phyloP scores from a whole-genome alignment of 345 rosid species.

The Euclidium syriacum region DNA sequence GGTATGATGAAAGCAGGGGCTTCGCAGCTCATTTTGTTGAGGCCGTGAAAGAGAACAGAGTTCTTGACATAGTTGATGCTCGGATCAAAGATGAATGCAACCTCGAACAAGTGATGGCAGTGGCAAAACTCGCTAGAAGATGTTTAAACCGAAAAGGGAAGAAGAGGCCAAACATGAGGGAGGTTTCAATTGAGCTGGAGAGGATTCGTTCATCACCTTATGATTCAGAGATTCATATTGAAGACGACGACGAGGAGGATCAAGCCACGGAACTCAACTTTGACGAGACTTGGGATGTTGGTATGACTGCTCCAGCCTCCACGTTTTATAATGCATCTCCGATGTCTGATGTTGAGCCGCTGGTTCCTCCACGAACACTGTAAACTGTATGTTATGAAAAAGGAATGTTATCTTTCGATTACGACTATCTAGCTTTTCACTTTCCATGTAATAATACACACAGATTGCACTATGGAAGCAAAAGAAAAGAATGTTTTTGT shows the following conservation, averaged over 20 bases:
- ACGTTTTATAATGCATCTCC: conserved; percentile 6
- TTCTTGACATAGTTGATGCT: conserved; percentile 16
- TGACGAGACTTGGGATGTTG: conserved; percentile 21
- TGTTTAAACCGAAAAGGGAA: conserved; percentile 36
- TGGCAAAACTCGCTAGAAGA: conserved; percentile 34
- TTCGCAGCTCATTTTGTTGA: conserved; percentile 22
- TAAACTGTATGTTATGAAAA: no score
- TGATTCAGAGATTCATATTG: conserved; percentile 3
- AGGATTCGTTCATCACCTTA: conserved; percentile 12
- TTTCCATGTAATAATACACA: no score
- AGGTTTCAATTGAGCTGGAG: conserved; percentile 33
- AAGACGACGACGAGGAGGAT: conserved; percentile 16
- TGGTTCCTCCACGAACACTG: conserved; percentile 17
- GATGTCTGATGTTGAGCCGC: conserved; percentile 4
- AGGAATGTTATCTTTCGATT: no score
- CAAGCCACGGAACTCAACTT: conserved; percentile 4
- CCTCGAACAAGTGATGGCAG: conserved; percentile 26
- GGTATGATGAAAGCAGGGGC: conserved; percentile 8
- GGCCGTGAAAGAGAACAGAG: conserved; percentile 14
- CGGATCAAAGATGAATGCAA: conserved; percentile 22
- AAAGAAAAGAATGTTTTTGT: no score
- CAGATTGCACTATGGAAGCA: no score
- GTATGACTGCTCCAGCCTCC: conserved; percentile 18
- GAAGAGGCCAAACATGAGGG: conserved; percentile 42
- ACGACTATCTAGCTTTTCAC: no score